Evolutionary conservation across 805 yeast genomes (phyloP), one percentile per base, ranked within the genome.

Genomic region (Starmera amethionina): DNA sequence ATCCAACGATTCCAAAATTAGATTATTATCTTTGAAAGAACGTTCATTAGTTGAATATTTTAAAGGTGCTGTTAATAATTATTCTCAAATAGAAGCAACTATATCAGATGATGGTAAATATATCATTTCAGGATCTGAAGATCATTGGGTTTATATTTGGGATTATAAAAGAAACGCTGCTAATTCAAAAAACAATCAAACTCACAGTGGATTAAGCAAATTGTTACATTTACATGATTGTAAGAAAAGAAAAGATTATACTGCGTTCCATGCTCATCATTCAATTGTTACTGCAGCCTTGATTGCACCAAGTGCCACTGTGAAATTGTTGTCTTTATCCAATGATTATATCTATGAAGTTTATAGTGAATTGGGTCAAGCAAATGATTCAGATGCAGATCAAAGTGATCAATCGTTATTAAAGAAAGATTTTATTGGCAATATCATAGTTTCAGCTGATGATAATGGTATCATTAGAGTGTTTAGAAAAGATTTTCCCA

Each of bases 121-220:
- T 51, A 70, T 88, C 6, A 70, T 88, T 8, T 69, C 83, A 8
- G 95, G 95, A 0, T 82, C 94, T 11, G 96, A 89, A 55, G 93
- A 89, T 60, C 86, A 84, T 49, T 78, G 88, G 78, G 75, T 84
- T 12, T 89, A 88, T 53, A 63, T 85, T 11, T 90, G 97, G 97
- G 70, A 72, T 41, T 58, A 71, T 9, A 46, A 55, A 18, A 62
- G 58, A 34, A 54, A 54, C 27, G 27, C 27, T 22, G 27, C 27
- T 22, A 22, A 22, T 22, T 22, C 27, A 2, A 35, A 7, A 45
- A 39, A n/a, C 34, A 36, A 22, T 41, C 27, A 15, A 30, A 30
- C 32, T 22, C 42, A 39, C 35, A 39, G 33, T 33, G 27, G 27
- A 6, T 19, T 4, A 35, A 39, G 32, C 19, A 22, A 9, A 22